A percentile compares a stretch with the other conserved stretches of the same genome.
Evolutionary conservation across 1,284 basidiomycete genomes (phyloP).

Genomic region (Ganoderma multipileum): DNA sequence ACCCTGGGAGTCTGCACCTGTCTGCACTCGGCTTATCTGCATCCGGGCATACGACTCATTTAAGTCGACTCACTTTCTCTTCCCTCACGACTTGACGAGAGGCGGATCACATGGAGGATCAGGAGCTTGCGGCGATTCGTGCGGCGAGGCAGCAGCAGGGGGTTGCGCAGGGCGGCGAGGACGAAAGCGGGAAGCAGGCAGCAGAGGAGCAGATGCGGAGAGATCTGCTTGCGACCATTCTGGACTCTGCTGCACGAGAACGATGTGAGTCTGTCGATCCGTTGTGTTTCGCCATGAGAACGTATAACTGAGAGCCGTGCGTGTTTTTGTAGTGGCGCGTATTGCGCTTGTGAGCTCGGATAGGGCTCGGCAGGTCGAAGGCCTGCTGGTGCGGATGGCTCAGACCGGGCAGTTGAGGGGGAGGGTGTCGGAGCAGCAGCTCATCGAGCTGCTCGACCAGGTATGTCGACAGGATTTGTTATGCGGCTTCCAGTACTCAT

Average conservation of each 20-base stretch:
- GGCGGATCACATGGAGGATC: conserved; percentile 38
- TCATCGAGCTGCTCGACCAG: conserved; percentile 94
- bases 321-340: conserved; percentile 65
- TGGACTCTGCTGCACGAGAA: conserved; percentile 89
- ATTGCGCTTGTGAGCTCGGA: conserved; percentile 94
- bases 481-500: not conserved
- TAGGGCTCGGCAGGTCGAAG: conserved; percentile 87
- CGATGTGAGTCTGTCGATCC: conserved; percentile 70
- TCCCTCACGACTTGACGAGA: conserved; percentile 28
- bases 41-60: not conserved
- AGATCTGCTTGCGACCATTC: conserved; percentile 87
- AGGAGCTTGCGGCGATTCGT: conserved; percentile 52
- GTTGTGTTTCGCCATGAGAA: not conserved
- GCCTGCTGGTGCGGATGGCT: conserved; percentile 88
- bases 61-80: not conserved
- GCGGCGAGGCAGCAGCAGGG: conserved; percentile 47
- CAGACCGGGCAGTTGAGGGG: conserved; percentile 91
- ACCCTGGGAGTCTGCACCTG: not conserved
- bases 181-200: conserved; percentile 64
- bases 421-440: conserved; percentile 85
- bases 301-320: too few species aligned
- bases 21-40: not conserved
- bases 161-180: conserved; percentile 39
- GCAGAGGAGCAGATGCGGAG: conserved; percentile 80
- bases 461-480: conserved; percentile 49